A percentile compares a stretch with the other conserved stretches of the same genome.
Conservation (phyloP, 2,329 filamentous ascomycete species). For the Botrytis galanthina region DNA sequence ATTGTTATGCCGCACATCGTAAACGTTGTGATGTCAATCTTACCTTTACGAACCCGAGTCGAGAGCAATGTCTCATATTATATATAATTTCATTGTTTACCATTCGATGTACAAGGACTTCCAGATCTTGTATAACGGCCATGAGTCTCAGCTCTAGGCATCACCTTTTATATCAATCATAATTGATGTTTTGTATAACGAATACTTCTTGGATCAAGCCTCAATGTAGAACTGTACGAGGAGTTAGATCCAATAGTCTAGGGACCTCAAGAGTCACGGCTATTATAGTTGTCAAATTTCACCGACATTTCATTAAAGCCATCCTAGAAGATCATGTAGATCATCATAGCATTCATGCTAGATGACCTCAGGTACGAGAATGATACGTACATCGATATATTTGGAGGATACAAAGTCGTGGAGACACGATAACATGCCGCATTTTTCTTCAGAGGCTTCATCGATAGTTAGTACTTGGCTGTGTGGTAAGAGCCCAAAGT, state of each 20-base stretch:
- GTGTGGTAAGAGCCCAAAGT: background rate
- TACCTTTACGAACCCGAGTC: conserved; percentile 7
- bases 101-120: background rate
- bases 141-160: conserved; percentile 16
- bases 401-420: background rate
- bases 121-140: background rate
- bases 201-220: background rate
- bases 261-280: background rate
- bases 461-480: background rate
- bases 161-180: background rate
- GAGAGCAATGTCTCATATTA: background rate
- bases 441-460: background rate
- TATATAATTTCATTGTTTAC: background rate
- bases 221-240: background rate
- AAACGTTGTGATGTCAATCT: background rate
- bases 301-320: conserved; percentile 1
- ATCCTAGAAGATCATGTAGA: conserved; percentile 2
- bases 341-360: background rate
- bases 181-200: background rate
- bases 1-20: background rate
- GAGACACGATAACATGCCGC: background rate
- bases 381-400: background rate
- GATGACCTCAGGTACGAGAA: background rate
- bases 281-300: background rate
- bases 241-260: background rate